A percentile compares a stretch with the other conserved stretches of the same genome.
Conservation (phyloP, 1,284 basidiomycete genomes). For the Ustilago xerochloae region DNA sequence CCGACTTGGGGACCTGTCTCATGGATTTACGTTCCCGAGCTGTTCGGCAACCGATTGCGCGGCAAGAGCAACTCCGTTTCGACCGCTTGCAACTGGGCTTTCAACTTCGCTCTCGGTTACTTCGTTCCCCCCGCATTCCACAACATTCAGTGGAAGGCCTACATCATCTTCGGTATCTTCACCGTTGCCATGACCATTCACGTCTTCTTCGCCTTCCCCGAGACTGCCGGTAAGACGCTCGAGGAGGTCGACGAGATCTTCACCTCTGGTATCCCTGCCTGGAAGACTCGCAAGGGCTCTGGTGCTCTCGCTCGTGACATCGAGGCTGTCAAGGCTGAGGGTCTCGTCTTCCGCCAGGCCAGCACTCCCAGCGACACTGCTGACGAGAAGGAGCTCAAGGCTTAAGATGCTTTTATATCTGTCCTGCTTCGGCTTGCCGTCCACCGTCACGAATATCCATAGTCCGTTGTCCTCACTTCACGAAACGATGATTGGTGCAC, state of each 20-base stretch:
- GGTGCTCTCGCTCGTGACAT: slow-evolving; percentile 4
- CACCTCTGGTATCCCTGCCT: slow-evolving; percentile 15
- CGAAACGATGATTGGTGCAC: too few relatives aligned
- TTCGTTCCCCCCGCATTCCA: slow-evolving; percentile 39
- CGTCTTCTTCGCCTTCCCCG: slow-evolving; percentile 47
- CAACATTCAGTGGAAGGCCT: slow-evolving; percentile 46
- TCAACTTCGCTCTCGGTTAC: slow-evolving; percentile 41
- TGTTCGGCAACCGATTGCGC: slow-evolving; percentile 32
- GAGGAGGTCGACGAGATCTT: slow-evolving; percentile 39
- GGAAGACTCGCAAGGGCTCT: slow-evolving; percentile 25
- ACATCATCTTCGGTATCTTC: slow-evolving; percentile 46
- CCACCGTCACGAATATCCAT: neutral
- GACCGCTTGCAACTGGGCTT: slow-evolving; percentile 23
- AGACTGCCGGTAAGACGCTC: slow-evolving; percentile 32
- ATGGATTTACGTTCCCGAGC: slow-evolving; percentile 36
- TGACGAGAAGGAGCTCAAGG: slow-evolving; percentile 28
- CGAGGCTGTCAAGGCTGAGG: slow-evolving; percentile 17
- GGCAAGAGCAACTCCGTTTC: slow-evolving; percentile 39
- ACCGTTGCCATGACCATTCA: slow-evolving; percentile 35
- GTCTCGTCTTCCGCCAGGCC: neutral
- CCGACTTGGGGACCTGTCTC: slow-evolving; percentile 29
- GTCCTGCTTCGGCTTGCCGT: neutral
- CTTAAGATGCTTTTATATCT: neutral
- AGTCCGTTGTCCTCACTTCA: too few relatives aligned
- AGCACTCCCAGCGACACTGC: slow-evolving; percentile 19